Evolutionary conservation across 2,329 filamentous ascomycete genomes (phyloP).

Genomic region (Drechmeria coniospora): DNA sequence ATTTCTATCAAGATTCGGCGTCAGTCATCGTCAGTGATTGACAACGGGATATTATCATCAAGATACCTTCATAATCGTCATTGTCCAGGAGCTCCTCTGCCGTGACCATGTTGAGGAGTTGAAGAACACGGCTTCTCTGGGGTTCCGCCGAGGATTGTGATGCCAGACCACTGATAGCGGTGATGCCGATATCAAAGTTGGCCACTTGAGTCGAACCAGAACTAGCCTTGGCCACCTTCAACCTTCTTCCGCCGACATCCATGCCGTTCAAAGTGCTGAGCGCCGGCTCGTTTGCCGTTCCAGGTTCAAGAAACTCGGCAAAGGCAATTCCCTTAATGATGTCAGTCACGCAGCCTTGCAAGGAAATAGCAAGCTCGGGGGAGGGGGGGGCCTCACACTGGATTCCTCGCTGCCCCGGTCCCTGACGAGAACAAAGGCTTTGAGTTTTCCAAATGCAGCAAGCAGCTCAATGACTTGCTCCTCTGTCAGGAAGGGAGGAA

Average conservation of each 20-base stretch:
- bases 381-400: constrained; percentile 40
- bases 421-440: constrained; percentile 81
- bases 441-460: constrained; percentile 80
- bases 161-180: constrained; percentile 94
- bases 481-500: constrained; percentile 75
- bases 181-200: constrained; percentile 87
- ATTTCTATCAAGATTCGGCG: constrained; percentile 57
- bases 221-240: constrained; percentile 79
- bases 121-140: constrained; percentile 71
- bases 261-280: constrained; percentile 86
- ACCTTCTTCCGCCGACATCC: constrained; percentile 72
- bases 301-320: constrained; percentile 76
- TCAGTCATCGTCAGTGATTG: constrained; percentile 1
- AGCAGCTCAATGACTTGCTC: constrained; percentile 86
- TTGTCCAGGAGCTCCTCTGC: constrained; percentile 85
- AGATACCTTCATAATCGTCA: constrained; percentile 83
- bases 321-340: constrained; percentile 98
- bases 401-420: constrained; percentile 76
- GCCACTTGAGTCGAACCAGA: constrained; percentile 87
- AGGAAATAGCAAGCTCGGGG: too few species aligned
- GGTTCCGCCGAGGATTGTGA: constrained; percentile 68
- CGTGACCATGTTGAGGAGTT: constrained; percentile 97
- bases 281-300: constrained; percentile 58
- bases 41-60: background rate
- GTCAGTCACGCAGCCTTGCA: too few species aligned